These are phyloP conservation scores for Tetrahymena thermophila DNA, from an alignment of 73 alveolate genomes.

Conservation along the genomic window DNA sequence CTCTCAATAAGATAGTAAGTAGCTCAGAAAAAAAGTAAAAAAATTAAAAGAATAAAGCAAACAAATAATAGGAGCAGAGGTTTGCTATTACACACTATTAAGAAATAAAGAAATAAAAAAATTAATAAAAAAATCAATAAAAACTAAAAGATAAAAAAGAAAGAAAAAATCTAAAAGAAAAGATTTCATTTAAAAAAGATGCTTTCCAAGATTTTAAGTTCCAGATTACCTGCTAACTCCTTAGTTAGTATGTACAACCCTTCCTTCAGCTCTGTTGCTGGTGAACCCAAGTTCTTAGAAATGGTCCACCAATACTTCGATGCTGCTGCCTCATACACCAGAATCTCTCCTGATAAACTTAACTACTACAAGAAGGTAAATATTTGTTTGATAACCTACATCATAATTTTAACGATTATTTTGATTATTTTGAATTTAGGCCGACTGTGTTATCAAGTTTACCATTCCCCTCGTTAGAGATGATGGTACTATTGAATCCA, in stretches of 20 bases:
- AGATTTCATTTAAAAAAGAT: not conserved
- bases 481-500: slow-evolving; percentile 60
- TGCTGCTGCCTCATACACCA: slow-evolving; percentile 53
- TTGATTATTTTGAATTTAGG: not conserved
- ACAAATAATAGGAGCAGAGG: not conserved
- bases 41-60: not conserved
- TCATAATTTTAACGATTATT: not conserved
- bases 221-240: not conserved
- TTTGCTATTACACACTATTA: not conserved
- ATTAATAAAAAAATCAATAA: not conserved
- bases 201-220: not conserved
- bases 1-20: not conserved
- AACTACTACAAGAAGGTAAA: slow-evolving; percentile 38
- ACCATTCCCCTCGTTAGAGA: slow-evolving; percentile 66
- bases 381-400: not conserved
- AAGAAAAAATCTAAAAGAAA: not conserved
- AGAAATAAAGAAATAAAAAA: not conserved
- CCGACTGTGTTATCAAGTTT: slow-evolving; percentile 43
- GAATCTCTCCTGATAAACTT: slow-evolving; percentile 42
- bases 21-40: not conserved
- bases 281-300: slow-evolving; percentile 62
- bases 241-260: slow-evolving; percentile 1
- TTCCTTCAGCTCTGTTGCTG: not conserved
- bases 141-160: not conserved
- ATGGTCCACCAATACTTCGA: slow-evolving; percentile 52